phyloP scores from a whole-genome alignment of 1,139 yeast genomes.

The Suhomyces coccinellae region DNA sequence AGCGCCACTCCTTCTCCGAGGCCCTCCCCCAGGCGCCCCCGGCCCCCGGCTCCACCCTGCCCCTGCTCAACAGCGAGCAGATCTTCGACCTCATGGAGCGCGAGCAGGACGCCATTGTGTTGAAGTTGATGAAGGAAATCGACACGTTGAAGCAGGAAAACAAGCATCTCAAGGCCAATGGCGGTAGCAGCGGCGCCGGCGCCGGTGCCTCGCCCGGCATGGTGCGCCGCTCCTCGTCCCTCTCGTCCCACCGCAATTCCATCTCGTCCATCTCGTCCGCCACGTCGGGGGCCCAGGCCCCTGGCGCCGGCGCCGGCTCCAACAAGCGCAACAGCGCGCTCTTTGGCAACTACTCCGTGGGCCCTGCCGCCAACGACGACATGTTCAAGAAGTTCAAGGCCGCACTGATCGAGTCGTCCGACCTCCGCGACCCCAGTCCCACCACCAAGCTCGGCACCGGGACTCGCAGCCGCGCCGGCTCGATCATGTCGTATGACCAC shows the following conservation, averaged over 20 bases:
- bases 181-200: neutral
- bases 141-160: slow-evolving; percentile 54
- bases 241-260: slow-evolving; percentile 18
- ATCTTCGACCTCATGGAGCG: slow-evolving; percentile 64
- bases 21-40: slow-evolving; percentile 5
- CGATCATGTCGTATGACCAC: slow-evolving; percentile 13
- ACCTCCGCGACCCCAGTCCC: slow-evolving; percentile 16
- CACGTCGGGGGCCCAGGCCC: slow-evolving; percentile 6
- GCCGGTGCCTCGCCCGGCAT: slow-evolving; percentile 2
- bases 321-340: slow-evolving; percentile 17
- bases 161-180: slow-evolving; percentile 23
- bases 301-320: slow-evolving; percentile 6
- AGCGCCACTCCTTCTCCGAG: slow-evolving; percentile 14
- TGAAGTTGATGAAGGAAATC: slow-evolving; percentile 58
- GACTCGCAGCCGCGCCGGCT: slow-evolving; percentile 16
- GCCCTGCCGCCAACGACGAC: slow-evolving; percentile 11
- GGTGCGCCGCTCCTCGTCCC: slow-evolving; percentile 17
- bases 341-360: slow-evolving; percentile 15
- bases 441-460: slow-evolving; percentile 6
- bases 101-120: slow-evolving; percentile 67
- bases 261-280: slow-evolving; percentile 14
- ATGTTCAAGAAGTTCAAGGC: slow-evolving; percentile 11
- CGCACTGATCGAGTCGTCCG: slow-evolving; percentile 9
- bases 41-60: slow-evolving; percentile 1
- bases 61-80: slow-evolving; percentile 32